phyloP scores from a whole-genome alignment of 2,329 filamentous ascomycete genomes.

The Fusarium aywerte region DNA sequence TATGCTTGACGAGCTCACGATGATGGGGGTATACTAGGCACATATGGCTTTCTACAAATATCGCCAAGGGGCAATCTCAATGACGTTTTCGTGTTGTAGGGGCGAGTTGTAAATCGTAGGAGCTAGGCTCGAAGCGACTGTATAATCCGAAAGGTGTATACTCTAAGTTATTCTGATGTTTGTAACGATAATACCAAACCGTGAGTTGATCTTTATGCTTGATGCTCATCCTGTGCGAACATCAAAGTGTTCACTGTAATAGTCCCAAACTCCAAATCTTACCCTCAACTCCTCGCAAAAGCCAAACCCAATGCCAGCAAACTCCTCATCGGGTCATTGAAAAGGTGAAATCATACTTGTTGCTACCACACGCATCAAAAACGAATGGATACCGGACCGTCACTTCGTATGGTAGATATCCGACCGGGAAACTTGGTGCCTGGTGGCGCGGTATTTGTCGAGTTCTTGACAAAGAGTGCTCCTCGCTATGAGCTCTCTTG shows the following conservation, averaged over 20 bases:
- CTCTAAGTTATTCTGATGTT: constrained; percentile 34
- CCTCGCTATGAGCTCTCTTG: constrained; percentile 43
- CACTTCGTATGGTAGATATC: constrained; percentile 8
- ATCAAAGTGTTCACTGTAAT: background rate
- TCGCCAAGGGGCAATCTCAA: background rate
- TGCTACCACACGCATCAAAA: constrained; percentile 36
- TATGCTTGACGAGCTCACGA: constrained; percentile 37
- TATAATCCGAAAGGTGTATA: constrained; percentile 26
- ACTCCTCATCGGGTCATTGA: constrained; percentile 20
- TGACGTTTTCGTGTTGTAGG: background rate
- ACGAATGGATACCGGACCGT: constrained; percentile 36
- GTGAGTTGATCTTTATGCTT: background rate
- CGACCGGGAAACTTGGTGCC: background rate
- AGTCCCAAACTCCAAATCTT: constrained; percentile 3
- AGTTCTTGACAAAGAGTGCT: constrained; percentile 33
- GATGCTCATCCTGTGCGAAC: background rate
- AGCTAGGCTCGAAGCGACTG: background rate
- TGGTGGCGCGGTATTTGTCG: constrained; percentile 26
- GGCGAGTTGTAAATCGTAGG: background rate
- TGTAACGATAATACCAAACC: constrained; percentile 5
- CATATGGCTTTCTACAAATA: background rate
- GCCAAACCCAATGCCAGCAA: constrained; percentile 1
- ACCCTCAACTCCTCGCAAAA: constrained; percentile 24
- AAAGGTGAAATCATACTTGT: constrained; percentile 45
- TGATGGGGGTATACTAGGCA: constrained; percentile 40